Base-by-base conservation (phyloP, 2,329 filamentous ascomycete species). In the Colletotrichum musicola region DNA sequence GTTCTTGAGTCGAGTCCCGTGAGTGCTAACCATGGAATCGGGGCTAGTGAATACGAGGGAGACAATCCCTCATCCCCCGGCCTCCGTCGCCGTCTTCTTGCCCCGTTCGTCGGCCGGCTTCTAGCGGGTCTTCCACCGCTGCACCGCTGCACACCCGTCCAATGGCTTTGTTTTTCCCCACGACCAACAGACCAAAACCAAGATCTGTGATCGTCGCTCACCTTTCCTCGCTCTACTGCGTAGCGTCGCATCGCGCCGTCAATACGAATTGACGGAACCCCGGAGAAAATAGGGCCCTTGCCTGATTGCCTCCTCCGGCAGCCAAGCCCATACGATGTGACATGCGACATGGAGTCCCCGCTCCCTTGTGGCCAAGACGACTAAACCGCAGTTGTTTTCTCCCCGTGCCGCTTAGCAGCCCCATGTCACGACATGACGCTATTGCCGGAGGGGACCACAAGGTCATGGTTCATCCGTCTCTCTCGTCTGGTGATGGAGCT, bases 391-490 rank as follows among this genome's bases (percentile, higher is more conserved):
- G 30, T 10, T 35, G 30, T 35, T 35, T 35, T 35, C 30, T 35
- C 9, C 22, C 22, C 30, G 30, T 35, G 30, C 30, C 30, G 30
- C 30, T 35, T 35, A 35, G 62, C 57, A 51, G 53, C 35, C 46
- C 58, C 56, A 63, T 58, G 58, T 54, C 46, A 58, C 57, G 46
- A 58, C 63, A 68, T 69, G 63, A 69, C 49, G 57, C 63, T 62
- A 94, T 95, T 69, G 82, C 82, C 27, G 82, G 91, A 71, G 81
- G 85, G 56, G 55, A 90, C 76, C 92, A 92, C 1, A 78, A 88
- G 62, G 84, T 84, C 5, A 93, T 94, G 89, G 87, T 86, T 14
- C n/a, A 27, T 65, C 30, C 22, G 62, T 18, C 49, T 62, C 49
- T 55, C 56, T 62, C 57, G 63, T 62, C 57, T 66, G 63, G 64